Base-by-base conservation (phyloP, 352 stramenopile species). In the Peronospora destructor region DNA sequence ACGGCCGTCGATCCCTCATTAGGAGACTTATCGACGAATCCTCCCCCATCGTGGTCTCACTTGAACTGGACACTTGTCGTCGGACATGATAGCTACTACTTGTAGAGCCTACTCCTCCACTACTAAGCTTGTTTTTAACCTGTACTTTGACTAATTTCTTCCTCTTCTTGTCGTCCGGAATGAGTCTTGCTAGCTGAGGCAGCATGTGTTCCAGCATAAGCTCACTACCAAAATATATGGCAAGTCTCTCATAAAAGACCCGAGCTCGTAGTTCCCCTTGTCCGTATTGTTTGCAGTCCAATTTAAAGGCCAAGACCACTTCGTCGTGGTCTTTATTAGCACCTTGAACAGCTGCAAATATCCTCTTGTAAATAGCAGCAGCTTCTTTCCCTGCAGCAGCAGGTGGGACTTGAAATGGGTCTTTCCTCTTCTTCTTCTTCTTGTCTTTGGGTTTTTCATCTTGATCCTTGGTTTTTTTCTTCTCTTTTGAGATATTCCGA, bases 161-260 rank as follows among this genome's bases (percentile, higher is more conserved):
- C 32, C 82, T 71, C 66, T 87, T 84, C 38, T 66, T 68, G 36
- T 90, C 78, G 57, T 92, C 78, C 2, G 76, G 77, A 32, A 91
- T 88, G 14, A 91, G 70, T 40, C 78, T 67, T 36, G 69, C 78
- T 6, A 92, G 63, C 46, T 92, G 75, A 35, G 75, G 74, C 34
- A 92, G 66, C 76, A 88, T 87, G 53, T 86, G 73, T 49, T 86
- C 75, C 16, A 90, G 71, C 78, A 90, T 89, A 14, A 86, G 63
- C 3, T 67, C 68, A 17, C 74, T 73, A 28, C 81, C 81, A 42
- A 92, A 85, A 51, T 90, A 90, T 2, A 41, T 65, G 7, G 44
- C 37, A 4, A 92, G 58, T 9, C 73, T 66, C 19, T 84, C 62
- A 42, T 75, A 70, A 49, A 92, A 92, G 3, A 77, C 63, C 13